Evolutionary conservation across 1,284 basidiomycete genomes (phyloP), one percentile per base, ranked within the genome.

Genomic region (Boletellus deceptivus): DNA sequence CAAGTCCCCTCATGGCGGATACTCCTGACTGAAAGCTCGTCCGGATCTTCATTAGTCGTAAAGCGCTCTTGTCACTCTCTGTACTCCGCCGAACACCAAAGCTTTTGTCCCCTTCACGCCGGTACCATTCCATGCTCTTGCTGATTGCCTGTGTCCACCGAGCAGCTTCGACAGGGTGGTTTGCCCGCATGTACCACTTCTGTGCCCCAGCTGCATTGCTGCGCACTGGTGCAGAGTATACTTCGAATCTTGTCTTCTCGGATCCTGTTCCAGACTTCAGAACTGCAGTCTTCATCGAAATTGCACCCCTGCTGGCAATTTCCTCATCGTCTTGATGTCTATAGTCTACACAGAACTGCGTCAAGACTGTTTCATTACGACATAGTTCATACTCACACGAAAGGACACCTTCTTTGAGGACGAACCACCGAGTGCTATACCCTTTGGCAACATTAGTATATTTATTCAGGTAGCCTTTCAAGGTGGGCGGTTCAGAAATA

Each of bases 341-440:
- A 65, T 93, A 96, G 66, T 96, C 87, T 91, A 22, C n/a, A n/a
- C 53, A 40, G 46, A 46, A 45, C 29, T 13, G 35, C 24, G 37
- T 58, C n/a, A 54, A 37, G 46, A 43, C 34, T 35, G 20, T 20
- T 38, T 25, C 50, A 36, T 43, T 4, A 24, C 4, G 17, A 44
- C 6, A 40, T 46, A 22, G 38, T n/a, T 40, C 42, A 31, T 9
- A 76, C 84, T 36, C 64, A 88, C 91, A 94, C 25, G 89, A 91
- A 11, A 96, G 72, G 31, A 89, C 76, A 6, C 93, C 96, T 54
- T 91, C 83, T 60, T 91, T 85, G 35, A 98, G 79, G 0, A 98
- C 93, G 63, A 98, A 97, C 93, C 95, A 98, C 0, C 96, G 79
- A 0, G 90, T 90, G 59, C 87, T 89, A 71, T 95, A 98, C 0